phyloP scores from a whole-genome alignment of 2,329 filamentous ascomycete genomes.

The Penicillium crustosum region DNA sequence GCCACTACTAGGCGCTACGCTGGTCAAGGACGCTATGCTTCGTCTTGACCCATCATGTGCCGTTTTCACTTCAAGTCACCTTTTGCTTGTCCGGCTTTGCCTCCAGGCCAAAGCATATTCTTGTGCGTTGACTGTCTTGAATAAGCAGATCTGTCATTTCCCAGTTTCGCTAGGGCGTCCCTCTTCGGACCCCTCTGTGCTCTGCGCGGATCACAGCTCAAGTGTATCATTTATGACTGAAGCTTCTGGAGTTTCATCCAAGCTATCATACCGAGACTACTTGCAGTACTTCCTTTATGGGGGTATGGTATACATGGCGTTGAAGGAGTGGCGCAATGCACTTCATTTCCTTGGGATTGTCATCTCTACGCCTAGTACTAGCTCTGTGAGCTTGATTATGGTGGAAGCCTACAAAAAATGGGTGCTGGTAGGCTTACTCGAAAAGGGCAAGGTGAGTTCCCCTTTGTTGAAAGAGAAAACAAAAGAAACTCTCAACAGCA shows the following conservation, averaged over 20 bases:
- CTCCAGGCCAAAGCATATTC: constrained; percentile 44
- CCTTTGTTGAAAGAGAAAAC: not conserved
- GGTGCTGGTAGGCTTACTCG: constrained; percentile 73
- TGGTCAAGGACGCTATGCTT: constrained; percentile 46
- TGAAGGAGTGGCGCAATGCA: constrained; percentile 63
- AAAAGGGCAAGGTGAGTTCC: constrained; percentile 61
- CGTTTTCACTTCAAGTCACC: constrained; percentile 47
- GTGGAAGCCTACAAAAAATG: constrained; percentile 90
- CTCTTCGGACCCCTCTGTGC: constrained; percentile 23
- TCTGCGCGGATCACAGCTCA: constrained; percentile 35
- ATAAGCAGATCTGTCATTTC: constrained; percentile 45
- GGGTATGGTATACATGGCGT: constrained; percentile 64
- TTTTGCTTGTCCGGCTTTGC: constrained; percentile 43
- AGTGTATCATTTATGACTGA: constrained; percentile 38
- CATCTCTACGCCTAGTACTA: constrained; percentile 65
- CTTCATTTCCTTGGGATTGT: constrained; percentile 62
- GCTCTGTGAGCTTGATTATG: constrained; percentile 72
- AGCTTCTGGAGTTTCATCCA: constrained; percentile 41
- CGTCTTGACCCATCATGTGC: constrained; percentile 45
- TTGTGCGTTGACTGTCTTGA: constrained; percentile 42
- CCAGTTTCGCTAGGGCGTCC: constrained; percentile 30
- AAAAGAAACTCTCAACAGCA: not conserved
- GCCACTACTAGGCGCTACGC: constrained; percentile 41
- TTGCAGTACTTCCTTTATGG: constrained; percentile 67
- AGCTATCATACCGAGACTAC: constrained; percentile 42